Evolutionary conservation across 2,329 filamentous ascomycete species (phyloP), one percentile per base, ranked within the genome.

Genomic region (Aspergillus oerlinghausenensis): DNA sequence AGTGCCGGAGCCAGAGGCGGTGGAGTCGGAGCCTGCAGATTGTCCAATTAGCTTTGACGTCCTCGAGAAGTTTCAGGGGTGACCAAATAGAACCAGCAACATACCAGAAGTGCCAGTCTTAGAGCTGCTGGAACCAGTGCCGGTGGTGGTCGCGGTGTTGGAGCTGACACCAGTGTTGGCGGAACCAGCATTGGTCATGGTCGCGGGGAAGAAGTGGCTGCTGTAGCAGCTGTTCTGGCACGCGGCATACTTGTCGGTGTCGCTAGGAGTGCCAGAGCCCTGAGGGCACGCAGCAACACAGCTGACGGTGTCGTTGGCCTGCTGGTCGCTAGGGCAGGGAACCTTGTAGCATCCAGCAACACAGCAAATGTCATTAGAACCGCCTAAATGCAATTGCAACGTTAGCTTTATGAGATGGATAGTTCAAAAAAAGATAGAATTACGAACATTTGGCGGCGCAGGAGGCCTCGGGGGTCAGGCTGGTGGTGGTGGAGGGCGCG

Each of bases 211-310:
- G 74, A 79, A 82, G 65, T 77, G 70, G 59, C 71, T 76, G 67
- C 67, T 73, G 69, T 79, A 79, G 73, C 82, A 84, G 56, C 67
- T 64, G 52, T 77, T 70, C 65, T 80, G 74, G 68, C 82, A 84
- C 50, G 73, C 60, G 58, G 75, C 73, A 63, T 78, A 84, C 57
- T 70, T 70, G 52, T 76, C 60, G 35, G 76, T 79, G 57, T 77
- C 80, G 11, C 67, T 68, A 3, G 75, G 67, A 29, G 77, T 73
- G 48, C 81, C 80, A 60, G 76, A 74, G 54, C 81, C 81, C 73
- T 83, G 80, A 55, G 79, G 76, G 68, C 82, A 84, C 53, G 77
- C 73, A 49, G 74, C 74, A 49, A 79, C 80, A 64, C 82, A 84
- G 50, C 75, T 69, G 65, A 74, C 81, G 67, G 80, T 83, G 56